These are phyloP conservation scores for Xylariaceae sp. DNA, from an alignment of 2,329 filamentous ascomycete genomes.

Conservation along the genomic window DNA sequence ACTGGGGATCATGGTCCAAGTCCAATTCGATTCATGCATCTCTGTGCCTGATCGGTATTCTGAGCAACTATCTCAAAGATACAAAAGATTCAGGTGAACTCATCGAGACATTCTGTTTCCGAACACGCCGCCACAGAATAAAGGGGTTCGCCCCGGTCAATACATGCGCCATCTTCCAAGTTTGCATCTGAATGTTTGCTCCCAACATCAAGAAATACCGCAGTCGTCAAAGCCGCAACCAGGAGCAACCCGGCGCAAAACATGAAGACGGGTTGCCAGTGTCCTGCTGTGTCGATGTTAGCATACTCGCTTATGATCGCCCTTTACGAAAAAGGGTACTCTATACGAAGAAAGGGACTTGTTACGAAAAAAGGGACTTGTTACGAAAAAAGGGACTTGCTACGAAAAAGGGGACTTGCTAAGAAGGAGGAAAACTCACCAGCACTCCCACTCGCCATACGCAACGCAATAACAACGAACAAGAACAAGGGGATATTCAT, in stretches of 20 bases:
- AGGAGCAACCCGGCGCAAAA: slow-evolving; percentile 24
- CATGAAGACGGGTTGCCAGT: slow-evolving; percentile 22
- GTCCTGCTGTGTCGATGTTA: slow-evolving; percentile 12
- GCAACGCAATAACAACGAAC: slow-evolving; percentile 48
- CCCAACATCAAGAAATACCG: background rate
- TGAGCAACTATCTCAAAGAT: background rate
- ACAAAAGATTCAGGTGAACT: background rate
- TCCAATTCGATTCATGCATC: no score
- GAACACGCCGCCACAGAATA: background rate
- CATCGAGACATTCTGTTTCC: background rate
- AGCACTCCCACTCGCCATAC: slow-evolving; percentile 32
- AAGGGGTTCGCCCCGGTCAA: background rate
- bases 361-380: background rate
- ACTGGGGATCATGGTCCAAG: no score
- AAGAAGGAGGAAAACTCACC: slow-evolving; percentile 12
- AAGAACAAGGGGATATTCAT: slow-evolving; percentile 50
- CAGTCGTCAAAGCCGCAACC: slow-evolving; percentile 19
- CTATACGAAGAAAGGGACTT: background rate
- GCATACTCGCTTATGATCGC: background rate
- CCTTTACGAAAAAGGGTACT: background rate
- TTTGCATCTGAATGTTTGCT: background rate
- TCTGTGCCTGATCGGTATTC: background rate
- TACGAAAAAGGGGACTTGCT: background rate
- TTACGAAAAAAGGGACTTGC: background rate
- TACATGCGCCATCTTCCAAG: background rate